These are phyloP conservation scores for Talaromyces verruculosus DNA, from an alignment of 2,329 filamentous ascomycete genomes.

Conservation along the genomic window DNA sequence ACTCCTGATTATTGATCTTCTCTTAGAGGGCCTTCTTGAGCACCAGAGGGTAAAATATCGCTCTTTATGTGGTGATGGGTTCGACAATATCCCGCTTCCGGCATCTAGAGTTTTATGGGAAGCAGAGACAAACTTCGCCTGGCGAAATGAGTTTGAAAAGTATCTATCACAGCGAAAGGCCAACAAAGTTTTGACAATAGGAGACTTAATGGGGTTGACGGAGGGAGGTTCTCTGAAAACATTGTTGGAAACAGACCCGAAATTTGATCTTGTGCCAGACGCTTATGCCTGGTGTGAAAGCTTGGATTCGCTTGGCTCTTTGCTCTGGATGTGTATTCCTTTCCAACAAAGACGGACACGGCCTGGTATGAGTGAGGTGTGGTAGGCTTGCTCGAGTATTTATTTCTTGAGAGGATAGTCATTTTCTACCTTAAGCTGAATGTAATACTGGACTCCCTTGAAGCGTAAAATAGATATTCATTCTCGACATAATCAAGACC, in stretches of 20 bases:
- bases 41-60: neutral
- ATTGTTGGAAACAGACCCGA: conserved; percentile 13
- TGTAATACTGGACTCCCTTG: neutral
- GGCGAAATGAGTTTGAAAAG: conserved; percentile 19
- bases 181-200: conserved; percentile 12
- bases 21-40: conserved; percentile 19
- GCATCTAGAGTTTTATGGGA: conserved; percentile 20
- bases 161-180: conserved; percentile 7
- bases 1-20: conserved; percentile 16
- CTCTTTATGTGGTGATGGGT: conserved; percentile 1
- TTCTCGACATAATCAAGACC: neutral
- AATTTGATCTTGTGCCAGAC: conserved; percentile 14
- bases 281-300: conserved; percentile 19
- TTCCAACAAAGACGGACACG: conserved; percentile 16
- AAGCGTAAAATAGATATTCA: neutral
- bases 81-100: conserved; percentile 16
- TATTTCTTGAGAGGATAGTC: neutral
- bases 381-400: neutral
- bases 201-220: conserved; percentile 15
- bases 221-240: neutral
- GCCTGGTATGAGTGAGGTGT: conserved; percentile 14
- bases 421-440: neutral
- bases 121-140: conserved; percentile 15
- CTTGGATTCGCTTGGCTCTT: conserved; percentile 18
- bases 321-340: conserved; percentile 20